phyloP scores from a whole-genome alignment of 2,329 filamentous ascomycete genomes.

The Neofusicoccum cordaticola region DNA sequence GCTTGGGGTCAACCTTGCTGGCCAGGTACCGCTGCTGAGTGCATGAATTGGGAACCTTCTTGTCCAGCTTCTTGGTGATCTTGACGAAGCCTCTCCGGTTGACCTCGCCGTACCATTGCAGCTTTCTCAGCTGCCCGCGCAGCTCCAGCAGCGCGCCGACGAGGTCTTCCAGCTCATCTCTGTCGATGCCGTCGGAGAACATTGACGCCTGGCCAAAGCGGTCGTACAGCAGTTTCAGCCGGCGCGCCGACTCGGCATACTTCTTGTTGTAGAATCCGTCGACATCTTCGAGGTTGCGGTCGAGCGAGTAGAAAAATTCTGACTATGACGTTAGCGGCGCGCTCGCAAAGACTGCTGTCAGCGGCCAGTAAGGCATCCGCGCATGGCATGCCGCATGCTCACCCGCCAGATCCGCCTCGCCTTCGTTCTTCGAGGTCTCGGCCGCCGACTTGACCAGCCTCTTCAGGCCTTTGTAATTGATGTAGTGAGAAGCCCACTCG shows the following conservation, averaged over 20 bases:
- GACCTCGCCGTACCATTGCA: conserved; percentile 97
- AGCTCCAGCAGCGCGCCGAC: conserved; percentile 87
- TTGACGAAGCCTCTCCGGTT: conserved; percentile 94
- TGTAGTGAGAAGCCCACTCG: conserved; percentile 80
- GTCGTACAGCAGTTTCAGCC: conserved; percentile 81
- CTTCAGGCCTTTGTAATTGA: conserved; percentile 90
- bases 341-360: not conserved
- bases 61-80: conserved; percentile 98
- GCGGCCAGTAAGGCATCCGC: not conserved
- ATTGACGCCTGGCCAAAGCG: conserved; percentile 77
- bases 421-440: conserved; percentile 60
- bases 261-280: conserved; percentile 97
- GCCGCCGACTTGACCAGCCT: conserved; percentile 86
- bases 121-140: conserved; percentile 79
- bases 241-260: conserved; percentile 76
- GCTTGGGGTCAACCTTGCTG: conserved; percentile 83
- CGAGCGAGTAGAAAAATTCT: conserved; percentile 97
- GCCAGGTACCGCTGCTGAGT: conserved; percentile 84
- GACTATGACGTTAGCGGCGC: conserved; percentile 22
- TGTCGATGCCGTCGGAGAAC: conserved; percentile 69
- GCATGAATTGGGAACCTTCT: conserved; percentile 75
- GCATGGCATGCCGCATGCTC: conserved; percentile 40
- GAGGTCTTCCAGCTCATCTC: conserved; percentile 87
- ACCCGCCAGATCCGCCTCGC: conserved; percentile 88
- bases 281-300: conserved; percentile 95